A percentile compares a stretch with the other conserved stretches of the same genome.
Conservation (phyloP, 352 stramenopile species). For the Pythium vanterpoolii region DNA sequence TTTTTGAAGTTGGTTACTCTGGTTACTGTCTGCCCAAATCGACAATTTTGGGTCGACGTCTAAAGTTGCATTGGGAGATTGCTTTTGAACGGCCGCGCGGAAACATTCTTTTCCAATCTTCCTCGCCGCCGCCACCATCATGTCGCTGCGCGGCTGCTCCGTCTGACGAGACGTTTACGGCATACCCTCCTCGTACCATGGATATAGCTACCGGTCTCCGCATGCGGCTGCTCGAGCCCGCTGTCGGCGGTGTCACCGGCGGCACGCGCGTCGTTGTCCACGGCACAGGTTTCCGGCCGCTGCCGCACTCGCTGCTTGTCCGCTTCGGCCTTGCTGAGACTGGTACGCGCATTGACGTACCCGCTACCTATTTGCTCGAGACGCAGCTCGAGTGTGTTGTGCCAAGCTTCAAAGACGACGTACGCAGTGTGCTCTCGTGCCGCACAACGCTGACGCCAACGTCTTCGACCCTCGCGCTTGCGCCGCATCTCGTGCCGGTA, state of each 20-base stretch:
- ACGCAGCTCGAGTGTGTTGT: conserved; percentile 59
- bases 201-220: conserved; percentile 22
- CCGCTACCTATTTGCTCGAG: conserved; percentile 45
- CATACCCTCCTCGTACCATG: no score
- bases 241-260: conserved; percentile 38
- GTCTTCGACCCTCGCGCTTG: conserved; percentile 37
- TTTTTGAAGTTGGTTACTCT: background rate
- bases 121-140: background rate
- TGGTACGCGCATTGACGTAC: conserved; percentile 33
- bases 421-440: conserved; percentile 29
- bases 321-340: conserved; percentile 41
- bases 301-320: conserved; percentile 62
- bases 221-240: conserved; percentile 53
- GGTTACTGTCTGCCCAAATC: background rate
- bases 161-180: background rate
- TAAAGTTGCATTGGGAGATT: background rate
- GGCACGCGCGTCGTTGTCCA: conserved; percentile 55
- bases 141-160: background rate
- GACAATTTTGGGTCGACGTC: background rate
- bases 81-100: background rate
- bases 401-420: conserved; percentile 43
- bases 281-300: conserved; percentile 52
- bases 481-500: conserved; percentile 44
- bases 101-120: background rate
- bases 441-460: conserved; percentile 40